Conservation (phyloP, 1,139 yeast species). For the Yamadazyma oceani region DNA sequence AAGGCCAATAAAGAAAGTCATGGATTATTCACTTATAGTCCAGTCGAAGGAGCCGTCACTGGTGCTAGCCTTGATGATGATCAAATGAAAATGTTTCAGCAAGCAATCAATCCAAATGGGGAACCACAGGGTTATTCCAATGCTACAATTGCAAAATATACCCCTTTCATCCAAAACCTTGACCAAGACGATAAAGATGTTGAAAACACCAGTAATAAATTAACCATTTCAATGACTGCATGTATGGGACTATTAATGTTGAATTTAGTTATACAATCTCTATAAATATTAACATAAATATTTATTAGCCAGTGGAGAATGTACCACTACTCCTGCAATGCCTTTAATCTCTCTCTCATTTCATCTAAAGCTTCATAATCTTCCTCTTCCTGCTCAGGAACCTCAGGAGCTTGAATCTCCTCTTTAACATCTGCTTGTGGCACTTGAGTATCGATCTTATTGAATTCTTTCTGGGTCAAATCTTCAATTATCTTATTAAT, state of each 20-base stretch:
- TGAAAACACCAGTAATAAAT: conserved; percentile 6
- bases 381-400: conserved; percentile 40
- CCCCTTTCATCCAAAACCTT: conserved; percentile 8
- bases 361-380: conserved; percentile 75
- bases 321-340: conserved; percentile 63
- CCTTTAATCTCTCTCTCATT: conserved; percentile 87
- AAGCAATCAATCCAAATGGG: neutral
- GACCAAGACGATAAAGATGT: conserved; percentile 9
- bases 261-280: conserved; percentile 7
- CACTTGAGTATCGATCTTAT: conserved; percentile 43
- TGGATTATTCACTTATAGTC: conserved; percentile 12
- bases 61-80: conserved; percentile 4
- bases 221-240: neutral
- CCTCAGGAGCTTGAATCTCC: conserved; percentile 24
- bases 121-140: neutral
- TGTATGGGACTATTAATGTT: conserved; percentile 5
- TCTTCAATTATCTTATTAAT: conserved; percentile 48
- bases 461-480: conserved; percentile 45
- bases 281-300: conserved; percentile 4
- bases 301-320: neutral
- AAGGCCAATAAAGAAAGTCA: conserved; percentile 8
- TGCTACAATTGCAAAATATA: neutral
- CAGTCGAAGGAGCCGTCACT: conserved; percentile 6
- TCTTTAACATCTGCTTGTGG: conserved; percentile 36
- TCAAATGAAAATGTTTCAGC: neutral